Base-by-base conservation (phyloP, 805 yeast species). In the Crinitomyces ghanaensis region DNA sequence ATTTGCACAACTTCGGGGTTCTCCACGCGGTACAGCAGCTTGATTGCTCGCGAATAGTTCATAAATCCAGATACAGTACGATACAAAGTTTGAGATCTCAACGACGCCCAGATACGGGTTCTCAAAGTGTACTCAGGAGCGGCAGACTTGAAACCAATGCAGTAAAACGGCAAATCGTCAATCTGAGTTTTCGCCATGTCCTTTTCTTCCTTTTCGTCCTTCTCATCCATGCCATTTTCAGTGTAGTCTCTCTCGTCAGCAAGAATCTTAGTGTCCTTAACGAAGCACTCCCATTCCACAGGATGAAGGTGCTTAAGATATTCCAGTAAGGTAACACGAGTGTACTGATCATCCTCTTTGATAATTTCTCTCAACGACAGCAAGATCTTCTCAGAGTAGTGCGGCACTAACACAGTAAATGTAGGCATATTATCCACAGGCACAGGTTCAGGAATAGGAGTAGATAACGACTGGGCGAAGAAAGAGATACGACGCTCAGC, bases 371-470 rank as follows among this genome's bases (percentile, higher is more conserved):
- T 79, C 51, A 91, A 66, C n/a, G 95, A 83, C 32, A 88, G 65
- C 48, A 86, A 67, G 42, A 88, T 88, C 74, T 85, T 88, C 65
- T 88, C 98, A 44, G 91, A 69, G 62, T 88, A 88, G 60, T 88
- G 98, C 52, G 98, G 97, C 46, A 88, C 80, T 60, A 88, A 67
- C 15, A 91, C 97, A 25, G 98, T 86, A 61, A 91, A 91, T 8
- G 97, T 88, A 45, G 99, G 99, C 98, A 91, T 91, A 69, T 88
- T 88, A 62, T 91, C 98, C 48, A 93, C 97, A 28, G 99, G 98
- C 55, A 91, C 69, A 42, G 99, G 97, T 65, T 91, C 98, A 43
- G 95, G 95, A 50, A 91, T 86, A 48, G 98, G 98, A 39, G 98
- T 91, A 33, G 98, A 93, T 61, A 91, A 70, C 7, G 97, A 86